phyloP scores from a whole-genome alignment of 768 basidiomycete species.

The Pleurotus citrinopileatus region DNA sequence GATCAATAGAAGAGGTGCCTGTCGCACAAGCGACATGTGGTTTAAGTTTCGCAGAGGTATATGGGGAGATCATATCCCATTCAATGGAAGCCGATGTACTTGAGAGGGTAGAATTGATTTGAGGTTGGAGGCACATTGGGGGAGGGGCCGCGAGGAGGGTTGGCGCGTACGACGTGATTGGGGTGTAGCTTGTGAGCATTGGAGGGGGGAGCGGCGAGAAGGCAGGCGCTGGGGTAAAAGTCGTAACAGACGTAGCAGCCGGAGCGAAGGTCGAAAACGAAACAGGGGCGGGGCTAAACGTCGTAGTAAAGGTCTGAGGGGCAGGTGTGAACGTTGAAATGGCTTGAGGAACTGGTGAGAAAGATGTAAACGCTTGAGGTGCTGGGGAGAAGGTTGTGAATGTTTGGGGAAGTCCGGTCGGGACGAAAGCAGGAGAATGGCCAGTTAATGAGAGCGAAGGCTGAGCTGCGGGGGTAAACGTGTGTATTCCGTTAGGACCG shows the following conservation, averaged over 20 bases:
- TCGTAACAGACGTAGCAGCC: neutral
- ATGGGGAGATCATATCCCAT: constrained; percentile 2
- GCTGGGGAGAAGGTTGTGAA: neutral
- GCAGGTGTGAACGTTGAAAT: constrained; percentile 1
- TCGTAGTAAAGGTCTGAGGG: neutral
- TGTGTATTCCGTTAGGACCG: neutral
- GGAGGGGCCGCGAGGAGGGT: neutral
- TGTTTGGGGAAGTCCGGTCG: neutral
- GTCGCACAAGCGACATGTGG: neutral
- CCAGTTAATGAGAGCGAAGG: neutral
- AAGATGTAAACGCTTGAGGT: neutral
- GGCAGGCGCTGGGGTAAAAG: neutral
- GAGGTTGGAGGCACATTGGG: neutral
- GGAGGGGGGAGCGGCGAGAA: neutral
- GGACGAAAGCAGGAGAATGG: neutral
- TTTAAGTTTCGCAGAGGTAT: neutral
- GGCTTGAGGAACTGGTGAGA: neutral
- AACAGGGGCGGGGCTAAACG: neutral
- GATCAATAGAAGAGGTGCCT: neutral
- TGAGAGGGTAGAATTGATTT: neutral
- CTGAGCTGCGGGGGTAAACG: neutral
- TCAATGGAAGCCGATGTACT: neutral
- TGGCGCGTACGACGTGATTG: neutral
- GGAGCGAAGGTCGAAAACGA: neutral
- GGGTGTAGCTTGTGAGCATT: neutral